Evolutionary conservation across 1,139 yeast species (phyloP).

Genomic region (Insectozyma bohioensis): DNA sequence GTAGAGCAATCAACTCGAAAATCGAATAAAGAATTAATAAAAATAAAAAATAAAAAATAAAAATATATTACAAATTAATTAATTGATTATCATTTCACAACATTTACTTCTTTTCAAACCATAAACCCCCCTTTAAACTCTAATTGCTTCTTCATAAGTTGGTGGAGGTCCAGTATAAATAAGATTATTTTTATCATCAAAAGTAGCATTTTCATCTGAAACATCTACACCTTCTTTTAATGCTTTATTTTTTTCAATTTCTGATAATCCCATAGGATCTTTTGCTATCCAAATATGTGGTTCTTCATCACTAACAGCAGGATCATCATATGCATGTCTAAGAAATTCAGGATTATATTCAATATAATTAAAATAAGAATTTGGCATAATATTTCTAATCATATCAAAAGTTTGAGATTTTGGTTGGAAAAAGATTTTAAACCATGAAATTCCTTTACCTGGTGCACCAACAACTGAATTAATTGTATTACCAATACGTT

Average conservation of each 20-base stretch:
- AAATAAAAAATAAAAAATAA: background rate
- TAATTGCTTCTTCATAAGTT: slow-evolving; percentile 44
- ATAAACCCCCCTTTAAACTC: slow-evolving; percentile 31
- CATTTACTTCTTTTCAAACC: too few species aligned
- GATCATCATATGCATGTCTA: slow-evolving; percentile 62
- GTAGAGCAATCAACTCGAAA: too few species aligned
- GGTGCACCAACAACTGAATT: slow-evolving; percentile 16
- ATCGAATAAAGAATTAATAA: too few species aligned
- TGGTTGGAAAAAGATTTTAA: slow-evolving; percentile 42
- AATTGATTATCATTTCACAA: too few species aligned
- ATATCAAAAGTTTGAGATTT: slow-evolving; percentile 39
- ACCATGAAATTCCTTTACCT: slow-evolving; percentile 26
- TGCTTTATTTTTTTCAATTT: slow-evolving; percentile 59
- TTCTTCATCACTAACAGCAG: slow-evolving; percentile 57
- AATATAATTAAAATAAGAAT: slow-evolving; percentile 40
- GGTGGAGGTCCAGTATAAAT: slow-evolving; percentile 68
- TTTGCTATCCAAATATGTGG: slow-evolving; percentile 71
- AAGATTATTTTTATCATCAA: slow-evolving; percentile 54
- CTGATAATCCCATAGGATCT: slow-evolving; percentile 70
- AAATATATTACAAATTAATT: too few species aligned
- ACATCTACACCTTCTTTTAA: slow-evolving; percentile 55
- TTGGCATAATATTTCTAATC: slow-evolving; percentile 40
- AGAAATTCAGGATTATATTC: slow-evolving; percentile 44
- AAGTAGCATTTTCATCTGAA: slow-evolving; percentile 55
- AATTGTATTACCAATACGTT: slow-evolving; percentile 15